Conservation (phyloP, 2,329 filamentous ascomycete genomes). For the Beauveria scarabaeidicola region DNA sequence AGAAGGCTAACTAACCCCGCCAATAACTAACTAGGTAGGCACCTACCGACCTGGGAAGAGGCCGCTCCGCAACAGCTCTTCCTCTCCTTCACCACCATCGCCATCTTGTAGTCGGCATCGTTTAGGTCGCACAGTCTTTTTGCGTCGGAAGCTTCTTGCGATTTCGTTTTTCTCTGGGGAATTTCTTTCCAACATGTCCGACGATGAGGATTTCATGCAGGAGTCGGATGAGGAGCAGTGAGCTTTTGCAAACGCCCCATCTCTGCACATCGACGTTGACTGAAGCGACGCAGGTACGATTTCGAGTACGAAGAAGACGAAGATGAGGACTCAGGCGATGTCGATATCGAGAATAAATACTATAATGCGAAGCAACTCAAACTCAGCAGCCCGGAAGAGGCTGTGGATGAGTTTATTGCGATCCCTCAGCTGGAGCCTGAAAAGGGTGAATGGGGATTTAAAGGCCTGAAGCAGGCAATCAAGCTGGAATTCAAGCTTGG, state of each 20-base stretch:
- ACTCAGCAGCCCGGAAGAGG: constrained; percentile 73
- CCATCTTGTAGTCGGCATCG: not conserved
- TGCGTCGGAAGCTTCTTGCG: too few species aligned
- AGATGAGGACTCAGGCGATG: constrained; percentile 77
- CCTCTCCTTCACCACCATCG: not conserved
- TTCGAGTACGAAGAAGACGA: constrained; percentile 96
- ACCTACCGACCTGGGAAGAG: not conserved
- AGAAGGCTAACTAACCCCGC: not conserved
- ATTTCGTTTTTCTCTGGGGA: not conserved
- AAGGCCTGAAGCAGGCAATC: constrained; percentile 94
- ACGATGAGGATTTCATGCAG: constrained; percentile 43
- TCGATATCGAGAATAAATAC: constrained; percentile 98
- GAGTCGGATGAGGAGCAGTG: constrained; percentile 40
- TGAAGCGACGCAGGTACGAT: constrained; percentile 56
- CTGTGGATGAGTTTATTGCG: constrained; percentile 85
- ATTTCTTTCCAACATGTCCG: constrained; percentile 33
- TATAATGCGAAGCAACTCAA: constrained; percentile 99
- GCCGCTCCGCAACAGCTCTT: not conserved
- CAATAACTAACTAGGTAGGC: too few species aligned
- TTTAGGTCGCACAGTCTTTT: not conserved
- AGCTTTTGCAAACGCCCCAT: constrained; percentile 8
- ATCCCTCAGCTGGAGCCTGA: constrained; percentile 77
- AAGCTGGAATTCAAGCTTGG: constrained; percentile 92
- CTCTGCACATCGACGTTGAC: not conserved
- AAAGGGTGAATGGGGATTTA: constrained; percentile 98